phyloP scores from a whole-genome alignment of 1,139 yeast species.

The Blastobotrys illinoisensis region DNA sequence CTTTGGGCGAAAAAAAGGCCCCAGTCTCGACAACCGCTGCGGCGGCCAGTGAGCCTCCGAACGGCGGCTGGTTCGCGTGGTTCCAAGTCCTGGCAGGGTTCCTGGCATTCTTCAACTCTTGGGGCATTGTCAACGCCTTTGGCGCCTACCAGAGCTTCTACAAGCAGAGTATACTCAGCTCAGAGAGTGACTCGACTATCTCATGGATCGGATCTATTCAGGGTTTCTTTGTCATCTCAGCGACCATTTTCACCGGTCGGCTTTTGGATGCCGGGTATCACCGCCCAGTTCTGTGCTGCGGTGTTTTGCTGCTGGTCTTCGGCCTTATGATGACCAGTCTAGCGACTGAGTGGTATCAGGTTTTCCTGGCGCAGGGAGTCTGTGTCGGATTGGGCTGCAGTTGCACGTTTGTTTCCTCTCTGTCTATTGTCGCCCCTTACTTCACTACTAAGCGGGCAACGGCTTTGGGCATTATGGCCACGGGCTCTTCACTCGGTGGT shows the following conservation, averaged over 20 bases:
- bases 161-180: constrained; percentile 40
- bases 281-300: constrained; percentile 34
- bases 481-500: constrained; percentile 50
- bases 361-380: constrained; percentile 52
- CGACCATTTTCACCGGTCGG: constrained; percentile 57
- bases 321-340: constrained; percentile 53
- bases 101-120: constrained; percentile 46
- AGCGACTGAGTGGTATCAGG: constrained; percentile 46
- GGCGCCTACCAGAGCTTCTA: constrained; percentile 62
- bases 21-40: neutral
- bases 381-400: constrained; percentile 53
- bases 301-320: constrained; percentile 40
- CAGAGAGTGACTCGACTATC: constrained; percentile 40
- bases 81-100: constrained; percentile 35
- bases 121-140: constrained; percentile 55
- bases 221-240: constrained; percentile 49
- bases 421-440: constrained; percentile 40
- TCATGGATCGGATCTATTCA: constrained; percentile 65
- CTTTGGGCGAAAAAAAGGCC: neutral
- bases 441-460: constrained; percentile 49
- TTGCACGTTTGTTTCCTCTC: constrained; percentile 21
- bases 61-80: constrained; percentile 32
- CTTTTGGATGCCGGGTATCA: constrained; percentile 45
- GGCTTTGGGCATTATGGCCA: constrained; percentile 51
- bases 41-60: constrained; percentile 18